These are phyloP conservation scores for Paxillus involutus DNA, from an alignment of 768 basidiomycete genomes.

Conservation along the genomic window DNA sequence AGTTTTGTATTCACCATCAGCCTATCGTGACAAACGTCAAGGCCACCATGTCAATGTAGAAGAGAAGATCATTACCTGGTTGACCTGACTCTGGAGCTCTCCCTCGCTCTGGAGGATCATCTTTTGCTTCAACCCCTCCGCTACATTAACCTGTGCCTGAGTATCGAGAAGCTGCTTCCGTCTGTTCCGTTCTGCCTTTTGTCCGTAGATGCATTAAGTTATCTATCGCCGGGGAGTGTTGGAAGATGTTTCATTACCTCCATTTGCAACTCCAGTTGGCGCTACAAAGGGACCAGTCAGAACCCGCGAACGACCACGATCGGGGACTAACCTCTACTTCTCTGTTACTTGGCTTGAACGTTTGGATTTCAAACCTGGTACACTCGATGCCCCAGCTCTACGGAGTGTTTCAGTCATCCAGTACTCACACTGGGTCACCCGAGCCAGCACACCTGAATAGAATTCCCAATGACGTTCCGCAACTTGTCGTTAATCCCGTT, in stretches of 20 bases:
- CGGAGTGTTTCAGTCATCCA: background rate
- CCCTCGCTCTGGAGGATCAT: constrained; percentile 39
- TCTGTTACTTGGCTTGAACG: constrained; percentile 58
- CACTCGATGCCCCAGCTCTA: constrained; percentile 60
- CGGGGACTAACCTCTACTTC: constrained; percentile 47
- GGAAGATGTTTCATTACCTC: constrained; percentile 11
- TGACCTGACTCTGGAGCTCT: constrained; percentile 30
- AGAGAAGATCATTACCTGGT: background rate
- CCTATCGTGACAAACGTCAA: constrained; percentile 52
- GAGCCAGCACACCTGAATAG: constrained; percentile 37
- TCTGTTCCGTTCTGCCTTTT: constrained; percentile 50
- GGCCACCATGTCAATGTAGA: background rate
- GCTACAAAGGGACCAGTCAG: constrained; percentile 24
- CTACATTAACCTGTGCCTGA: constrained; percentile 56
- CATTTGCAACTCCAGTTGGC: constrained; percentile 63
- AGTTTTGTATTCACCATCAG: constrained; percentile 52
- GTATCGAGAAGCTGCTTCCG: constrained; percentile 59
- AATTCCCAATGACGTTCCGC: constrained; percentile 48
- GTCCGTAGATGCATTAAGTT: too few relatives aligned
- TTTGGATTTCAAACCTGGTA: constrained; percentile 58
- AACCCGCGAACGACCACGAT: background rate
- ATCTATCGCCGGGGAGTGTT: too few relatives aligned
- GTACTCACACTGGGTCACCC: too few relatives aligned
- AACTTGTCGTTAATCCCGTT: constrained; percentile 51
- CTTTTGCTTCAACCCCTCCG: constrained; percentile 57